Conservation (phyloP, 139 green algal genomes). For the Asterochloris erici region DNA sequence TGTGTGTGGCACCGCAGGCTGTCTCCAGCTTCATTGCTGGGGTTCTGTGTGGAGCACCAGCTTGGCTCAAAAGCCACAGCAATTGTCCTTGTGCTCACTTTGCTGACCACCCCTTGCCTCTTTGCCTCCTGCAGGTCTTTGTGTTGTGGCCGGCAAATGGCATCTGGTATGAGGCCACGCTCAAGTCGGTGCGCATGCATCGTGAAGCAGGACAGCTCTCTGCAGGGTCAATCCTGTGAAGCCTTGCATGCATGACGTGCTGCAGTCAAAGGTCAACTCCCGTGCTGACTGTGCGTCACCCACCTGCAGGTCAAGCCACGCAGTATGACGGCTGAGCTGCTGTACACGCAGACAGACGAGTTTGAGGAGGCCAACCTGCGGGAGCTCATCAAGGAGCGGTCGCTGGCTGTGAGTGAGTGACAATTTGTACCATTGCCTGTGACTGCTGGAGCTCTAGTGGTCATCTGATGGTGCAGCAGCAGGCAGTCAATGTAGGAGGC, state of each 20-base stretch:
- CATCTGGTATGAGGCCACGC: constrained; percentile 7
- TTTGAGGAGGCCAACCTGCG: constrained; percentile 7
- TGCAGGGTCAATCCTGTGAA: not conserved
- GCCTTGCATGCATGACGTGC: not conserved
- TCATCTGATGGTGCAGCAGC: not conserved
- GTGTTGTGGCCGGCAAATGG: constrained; percentile 13
- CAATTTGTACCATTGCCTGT: not conserved
- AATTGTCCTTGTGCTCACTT: not conserved
- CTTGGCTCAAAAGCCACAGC: not conserved
- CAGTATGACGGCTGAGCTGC: constrained; percentile 5
- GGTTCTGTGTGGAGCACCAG: too few relatives aligned
- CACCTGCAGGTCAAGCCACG: not conserved
- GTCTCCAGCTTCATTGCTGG: not conserved
- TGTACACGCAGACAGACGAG: constrained; percentile 9
- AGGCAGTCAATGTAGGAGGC: not conserved
- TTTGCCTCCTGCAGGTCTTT: not conserved
- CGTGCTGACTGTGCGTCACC: not conserved
- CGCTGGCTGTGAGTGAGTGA: constrained; percentile 9
- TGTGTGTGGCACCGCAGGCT: not conserved
- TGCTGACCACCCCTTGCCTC: not conserved
- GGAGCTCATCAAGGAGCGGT: constrained; percentile 13
- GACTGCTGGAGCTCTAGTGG: not conserved
- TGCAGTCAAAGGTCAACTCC: not conserved
- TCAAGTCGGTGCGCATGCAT: not conserved
- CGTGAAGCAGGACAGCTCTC: not conserved